phyloP scores from a whole-genome alignment of 2,329 filamentous ascomycete species.

The Ascochyta rabiei region DNA sequence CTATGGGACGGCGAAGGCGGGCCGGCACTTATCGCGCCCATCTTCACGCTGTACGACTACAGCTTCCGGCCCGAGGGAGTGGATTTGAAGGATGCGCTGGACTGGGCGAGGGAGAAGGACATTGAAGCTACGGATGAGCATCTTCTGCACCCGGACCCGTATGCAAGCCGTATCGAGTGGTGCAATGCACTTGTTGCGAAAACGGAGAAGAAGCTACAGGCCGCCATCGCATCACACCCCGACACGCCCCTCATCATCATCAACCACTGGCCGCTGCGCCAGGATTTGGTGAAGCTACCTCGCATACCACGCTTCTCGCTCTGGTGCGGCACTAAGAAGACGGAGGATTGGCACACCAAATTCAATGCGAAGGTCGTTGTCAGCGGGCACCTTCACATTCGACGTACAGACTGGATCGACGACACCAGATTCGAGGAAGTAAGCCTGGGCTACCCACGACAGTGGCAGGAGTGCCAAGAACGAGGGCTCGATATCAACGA shows the following conservation, averaged over 20 bases:
- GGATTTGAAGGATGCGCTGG: conserved; percentile 54
- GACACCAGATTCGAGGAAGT: conserved; percentile 56
- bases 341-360: conserved; percentile 53
- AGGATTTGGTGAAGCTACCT: conserved; percentile 53
- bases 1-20: conserved; percentile 60
- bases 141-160: conserved; percentile 54
- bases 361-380: conserved; percentile 56
- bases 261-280: conserved; percentile 55
- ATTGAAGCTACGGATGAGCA: conserved; percentile 56
- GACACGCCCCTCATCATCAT: conserved; percentile 50
- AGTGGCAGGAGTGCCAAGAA: conserved; percentile 54
- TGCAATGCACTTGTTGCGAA: conserved; percentile 51
- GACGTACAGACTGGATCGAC: conserved; percentile 56
- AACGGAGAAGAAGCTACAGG: conserved; percentile 50
- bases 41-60: conserved; percentile 67
- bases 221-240: conserved; percentile 36
- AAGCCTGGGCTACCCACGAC: conserved; percentile 55
- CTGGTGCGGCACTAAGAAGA: conserved; percentile 57
- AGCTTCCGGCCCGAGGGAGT: conserved; percentile 60
- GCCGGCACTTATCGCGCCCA: conserved; percentile 58
- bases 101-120: conserved; percentile 54
- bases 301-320: conserved; percentile 52
- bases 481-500: conserved; percentile 54
- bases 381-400: conserved; percentile 54
- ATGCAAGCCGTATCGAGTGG: conserved; percentile 53